phyloP scores from a whole-genome alignment of 2,329 filamentous ascomycete genomes.

The Alternaria rosae region DNA sequence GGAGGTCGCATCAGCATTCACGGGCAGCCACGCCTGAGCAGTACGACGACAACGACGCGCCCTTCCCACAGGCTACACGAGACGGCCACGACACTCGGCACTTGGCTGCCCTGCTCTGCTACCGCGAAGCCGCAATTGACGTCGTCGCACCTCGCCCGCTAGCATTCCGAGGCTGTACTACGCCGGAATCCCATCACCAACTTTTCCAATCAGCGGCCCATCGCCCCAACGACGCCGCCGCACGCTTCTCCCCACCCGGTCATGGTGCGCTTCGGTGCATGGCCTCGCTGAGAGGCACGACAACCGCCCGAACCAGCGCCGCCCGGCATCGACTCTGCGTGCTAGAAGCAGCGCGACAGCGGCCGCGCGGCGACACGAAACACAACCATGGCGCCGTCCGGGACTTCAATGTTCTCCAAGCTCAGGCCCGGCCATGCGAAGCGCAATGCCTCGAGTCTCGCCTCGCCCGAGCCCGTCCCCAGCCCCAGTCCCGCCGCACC shows the following conservation, averaged over 20 bases:
- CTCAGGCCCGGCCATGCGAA: slow-evolving; percentile 49
- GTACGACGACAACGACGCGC: background rate
- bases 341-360: slow-evolving; percentile 23
- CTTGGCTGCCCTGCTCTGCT: background rate
- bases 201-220: slow-evolving; percentile 11
- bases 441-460: slow-evolving; percentile 47
- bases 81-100: background rate
- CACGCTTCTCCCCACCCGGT: slow-evolving; percentile 12
- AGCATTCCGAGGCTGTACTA: slow-evolving; percentile 28
- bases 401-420: slow-evolving; percentile 52
- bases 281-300: slow-evolving; percentile 48
- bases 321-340: slow-evolving; percentile 7
- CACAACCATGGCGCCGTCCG: slow-evolving; percentile 48
- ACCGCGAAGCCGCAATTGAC: background rate
- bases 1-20: slow-evolving; percentile 8
- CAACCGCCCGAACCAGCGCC: slow-evolving; percentile 7
- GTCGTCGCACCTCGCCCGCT: slow-evolving; percentile 4
- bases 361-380: slow-evolving; percentile 22
- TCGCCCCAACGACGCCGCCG: slow-evolving; percentile 10
- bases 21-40: slow-evolving; percentile 1
- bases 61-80: slow-evolving; percentile 3
- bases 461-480: slow-evolving; percentile 42
- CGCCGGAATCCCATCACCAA: slow-evolving; percentile 29
- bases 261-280: slow-evolving; percentile 38
- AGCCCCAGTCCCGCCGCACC: slow-evolving; percentile 36